Evolutionary conservation across 768 basidiomycete genomes (phyloP), one percentile per base, ranked within the genome.

Genomic region (Cytidiella melzeri): DNA sequence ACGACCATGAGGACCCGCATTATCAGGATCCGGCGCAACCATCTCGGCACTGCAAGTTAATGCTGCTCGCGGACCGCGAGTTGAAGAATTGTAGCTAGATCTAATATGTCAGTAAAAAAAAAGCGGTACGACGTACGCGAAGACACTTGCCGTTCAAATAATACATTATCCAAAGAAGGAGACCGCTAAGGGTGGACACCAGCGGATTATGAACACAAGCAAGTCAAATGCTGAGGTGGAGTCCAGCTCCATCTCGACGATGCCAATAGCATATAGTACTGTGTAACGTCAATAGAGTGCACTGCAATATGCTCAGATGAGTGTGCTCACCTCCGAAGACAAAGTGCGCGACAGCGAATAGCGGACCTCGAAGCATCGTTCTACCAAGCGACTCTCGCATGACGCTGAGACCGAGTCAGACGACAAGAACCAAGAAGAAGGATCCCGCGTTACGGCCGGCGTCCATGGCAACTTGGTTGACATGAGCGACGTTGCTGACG

Each of bases 121-220:
- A n/a, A n/a, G n/a, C 15, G 9, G 9, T 15, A 34, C 7, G 28
- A 45, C 10, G 3, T 3, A 15, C 23, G 36, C 39, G 6, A 27
- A 15, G 21, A 44, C 21, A 47, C 55, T 37, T 54, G 92, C 92
- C 84, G 59, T 92, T 93, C 43, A 96, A 71, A 10, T 88, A 80
- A 64, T 93, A 86, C 70, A 95, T 80, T 45, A 95, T 97, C 95
- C 95, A 98, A 55, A 95, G 75, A 21, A 99, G 76, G 74, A 97
- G 98, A 1, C 85, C 84, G 50, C 92, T 95, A n/a, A 99, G 74
- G 1, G 92, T 93, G 68, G 98, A 87, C 1, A 95, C 90, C 43
- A 99, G 74, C 4, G 96, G 96, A 52, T 83, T 54, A 98, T 88
- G 63, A 98, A 92, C 57, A 96, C 63, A 53, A 99, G 71, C 23